Conservation (phyloP, 1,139 yeast species). For the Hanseniaspora uvarum region DNA sequence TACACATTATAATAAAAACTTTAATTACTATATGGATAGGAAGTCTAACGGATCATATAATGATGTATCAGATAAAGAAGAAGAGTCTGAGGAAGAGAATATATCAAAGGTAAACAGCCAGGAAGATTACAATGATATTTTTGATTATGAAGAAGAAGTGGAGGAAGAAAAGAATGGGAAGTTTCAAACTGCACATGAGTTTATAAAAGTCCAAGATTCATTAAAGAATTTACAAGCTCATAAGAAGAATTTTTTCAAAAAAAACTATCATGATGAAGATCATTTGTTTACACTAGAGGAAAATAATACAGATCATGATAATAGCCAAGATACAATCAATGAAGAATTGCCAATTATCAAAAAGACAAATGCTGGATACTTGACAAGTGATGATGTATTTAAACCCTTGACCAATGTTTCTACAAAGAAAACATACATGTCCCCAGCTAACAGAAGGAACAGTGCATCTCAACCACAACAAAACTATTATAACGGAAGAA, state of each 20-base stretch:
- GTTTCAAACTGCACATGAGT: conserved; percentile 14
- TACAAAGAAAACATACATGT: conserved; percentile 4
- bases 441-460: conserved; percentile 23
- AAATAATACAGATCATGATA: conserved; percentile 25
- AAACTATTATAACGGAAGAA: not conserved
- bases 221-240: not conserved
- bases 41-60: not conserved
- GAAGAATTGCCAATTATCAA: not conserved
- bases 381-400: conserved; percentile 19
- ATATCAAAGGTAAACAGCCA: not conserved
- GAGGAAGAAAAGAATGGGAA: conserved; percentile 8
- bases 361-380: not conserved
- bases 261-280: conserved; percentile 30
- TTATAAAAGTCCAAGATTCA: conserved; percentile 7
- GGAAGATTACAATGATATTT: not conserved
- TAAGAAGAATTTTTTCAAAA: not conserved
- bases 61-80: not conserved
- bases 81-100: conserved; percentile 19
- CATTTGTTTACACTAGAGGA: conserved; percentile 39
- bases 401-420: not conserved
- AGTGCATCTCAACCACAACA: conserved; percentile 26
- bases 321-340: conserved; percentile 13
- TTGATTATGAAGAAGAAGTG: conserved; percentile 5
- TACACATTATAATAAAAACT: conserved; percentile 12
- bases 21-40: conserved; percentile 10